Conservation (phyloP, 2,329 filamentous ascomycete species). For the Aspergillus nomiae region DNA sequence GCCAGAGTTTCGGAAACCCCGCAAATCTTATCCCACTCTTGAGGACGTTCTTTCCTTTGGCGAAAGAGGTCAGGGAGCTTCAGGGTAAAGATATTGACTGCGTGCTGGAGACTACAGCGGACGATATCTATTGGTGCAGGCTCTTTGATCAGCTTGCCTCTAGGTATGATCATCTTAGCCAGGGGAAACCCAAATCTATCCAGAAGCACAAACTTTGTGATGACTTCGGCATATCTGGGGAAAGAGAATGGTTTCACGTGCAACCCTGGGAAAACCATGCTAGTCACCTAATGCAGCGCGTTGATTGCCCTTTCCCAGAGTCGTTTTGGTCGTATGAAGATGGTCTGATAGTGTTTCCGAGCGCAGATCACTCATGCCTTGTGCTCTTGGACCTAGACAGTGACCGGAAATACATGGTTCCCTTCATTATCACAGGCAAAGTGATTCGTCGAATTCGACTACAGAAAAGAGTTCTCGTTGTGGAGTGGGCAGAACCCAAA, state of each 20-base stretch:
- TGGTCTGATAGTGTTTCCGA: slow-evolving; percentile 58
- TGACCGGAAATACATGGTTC: slow-evolving; percentile 47
- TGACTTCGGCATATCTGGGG: slow-evolving; percentile 36
- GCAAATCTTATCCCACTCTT: slow-evolving; percentile 53
- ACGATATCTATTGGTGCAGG: slow-evolving; percentile 19
- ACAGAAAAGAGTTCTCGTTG: slow-evolving; percentile 56
- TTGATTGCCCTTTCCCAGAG: slow-evolving; percentile 40
- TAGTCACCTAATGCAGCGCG: slow-evolving; percentile 33
- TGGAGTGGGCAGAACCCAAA: slow-evolving; percentile 64
- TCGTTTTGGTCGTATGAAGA: slow-evolving; percentile 60
- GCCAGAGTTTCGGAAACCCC: slow-evolving; percentile 52
- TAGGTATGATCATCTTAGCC: slow-evolving; percentile 57
- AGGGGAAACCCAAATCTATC: slow-evolving; percentile 50
- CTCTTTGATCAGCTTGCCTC: slow-evolving; percentile 55
- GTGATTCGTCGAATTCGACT: slow-evolving; percentile 59
- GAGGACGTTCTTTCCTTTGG: slow-evolving; percentile 55
- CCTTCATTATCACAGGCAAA: slow-evolving; percentile 54
- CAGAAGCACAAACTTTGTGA: slow-evolving; percentile 49
- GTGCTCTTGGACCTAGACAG: slow-evolving; percentile 56
- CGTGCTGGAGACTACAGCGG: background rate
- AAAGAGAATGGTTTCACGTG: slow-evolving; percentile 43
- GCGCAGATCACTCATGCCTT: slow-evolving; percentile 34
- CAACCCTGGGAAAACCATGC: slow-evolving; percentile 46
- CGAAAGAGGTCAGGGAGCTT: slow-evolving; percentile 54
- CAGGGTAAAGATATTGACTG: slow-evolving; percentile 3